Percentiles rank a stretch among this genome's conserved stretches.
These are phyloP conservation scores for Cyclaneusma minus DNA, from an alignment of 2,329 filamentous ascomycete genomes.

Conservation along the genomic window DNA sequence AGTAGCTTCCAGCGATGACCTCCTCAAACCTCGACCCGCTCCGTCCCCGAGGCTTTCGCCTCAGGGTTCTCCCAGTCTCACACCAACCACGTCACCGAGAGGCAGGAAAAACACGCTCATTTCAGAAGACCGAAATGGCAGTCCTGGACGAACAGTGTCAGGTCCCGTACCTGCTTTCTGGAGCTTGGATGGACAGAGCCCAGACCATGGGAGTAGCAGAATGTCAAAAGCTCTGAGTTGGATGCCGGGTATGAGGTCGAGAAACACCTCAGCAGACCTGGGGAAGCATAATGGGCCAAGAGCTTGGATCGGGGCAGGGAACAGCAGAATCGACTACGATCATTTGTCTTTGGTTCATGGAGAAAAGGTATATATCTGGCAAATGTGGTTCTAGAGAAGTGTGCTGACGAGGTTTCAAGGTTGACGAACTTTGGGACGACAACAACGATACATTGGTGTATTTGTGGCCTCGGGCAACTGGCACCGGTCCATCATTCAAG, in stretches of 20 bases:
- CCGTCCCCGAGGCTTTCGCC: conserved; percentile 2
- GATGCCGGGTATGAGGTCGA: conserved; percentile 34
- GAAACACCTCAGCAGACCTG: conserved; percentile 30
- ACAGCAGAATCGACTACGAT: conserved; percentile 39
- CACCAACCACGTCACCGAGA: background rate
- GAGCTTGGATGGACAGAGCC: background rate
- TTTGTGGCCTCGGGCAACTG: conserved; percentile 34
- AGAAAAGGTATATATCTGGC: conserved; percentile 30
- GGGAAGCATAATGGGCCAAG: conserved; percentile 4
- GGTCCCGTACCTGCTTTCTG: background rate
- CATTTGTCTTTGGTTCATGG: conserved; percentile 31
- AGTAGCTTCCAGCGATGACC: background rate
- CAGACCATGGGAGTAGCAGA: background rate
- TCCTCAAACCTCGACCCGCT: conserved; percentile 1
- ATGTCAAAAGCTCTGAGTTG: conserved; percentile 23
- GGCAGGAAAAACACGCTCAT: background rate
- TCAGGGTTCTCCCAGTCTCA: background rate
- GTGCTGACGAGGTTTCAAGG: conserved; percentile 23
- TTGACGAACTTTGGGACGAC: conserved; percentile 52
- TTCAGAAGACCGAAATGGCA: background rate
- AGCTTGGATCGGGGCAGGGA: conserved; percentile 41
- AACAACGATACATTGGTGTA: conserved; percentile 40
- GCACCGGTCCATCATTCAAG: conserved; percentile 42
- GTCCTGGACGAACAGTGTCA: background rate
- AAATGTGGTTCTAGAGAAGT: background rate